Evolutionary conservation across 208 protist species (phyloP).

Genomic region (Perkinsela sp.): DNA sequence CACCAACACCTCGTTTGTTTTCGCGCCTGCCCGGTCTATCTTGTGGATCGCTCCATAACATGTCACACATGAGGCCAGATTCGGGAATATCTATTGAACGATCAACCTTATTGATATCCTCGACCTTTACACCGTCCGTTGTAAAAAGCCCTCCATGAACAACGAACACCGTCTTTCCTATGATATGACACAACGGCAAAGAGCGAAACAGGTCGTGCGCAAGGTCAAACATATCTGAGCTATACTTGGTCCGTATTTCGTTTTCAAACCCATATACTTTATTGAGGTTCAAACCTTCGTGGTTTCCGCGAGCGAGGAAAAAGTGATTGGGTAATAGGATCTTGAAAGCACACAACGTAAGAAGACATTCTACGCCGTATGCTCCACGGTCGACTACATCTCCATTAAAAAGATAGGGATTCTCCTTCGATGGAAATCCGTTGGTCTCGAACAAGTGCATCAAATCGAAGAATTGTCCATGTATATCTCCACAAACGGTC

Average conservation of each 20-base stretch:
- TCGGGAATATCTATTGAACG: slow-evolving; percentile 76
- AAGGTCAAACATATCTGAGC: slow-evolving; percentile 54
- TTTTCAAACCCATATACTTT: slow-evolving; percentile 91
- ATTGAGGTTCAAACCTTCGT: slow-evolving; percentile 83
- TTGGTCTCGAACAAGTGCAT: slow-evolving; percentile 84
- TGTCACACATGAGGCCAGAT: slow-evolving; percentile 74
- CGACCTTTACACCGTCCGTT: slow-evolving; percentile 76
- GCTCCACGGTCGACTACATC: slow-evolving; percentile 86
- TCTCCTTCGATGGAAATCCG: slow-evolving; percentile 36
- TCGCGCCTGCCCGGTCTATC: slow-evolving; percentile 57
- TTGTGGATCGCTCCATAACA: slow-evolving; percentile 84
- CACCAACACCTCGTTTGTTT: slow-evolving; percentile 78
- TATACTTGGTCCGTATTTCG: slow-evolving; percentile 82
- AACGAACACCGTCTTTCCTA: slow-evolving; percentile 72
- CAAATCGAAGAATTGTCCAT: slow-evolving; percentile 92
- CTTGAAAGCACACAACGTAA: slow-evolving; percentile 83
- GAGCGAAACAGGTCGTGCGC: slow-evolving; percentile 82
- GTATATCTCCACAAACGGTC: slow-evolving; percentile 92
- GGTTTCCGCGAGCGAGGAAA: slow-evolving; percentile 79
- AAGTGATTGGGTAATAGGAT: slow-evolving; percentile 77
- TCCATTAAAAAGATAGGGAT: slow-evolving; percentile 82
- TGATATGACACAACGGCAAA: slow-evolving; percentile 67
- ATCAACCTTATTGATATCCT: slow-evolving; percentile 76
- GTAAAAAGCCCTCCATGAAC: slow-evolving; percentile 85
- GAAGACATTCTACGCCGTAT: slow-evolving; percentile 80